A percentile compares a stretch with the other conserved stretches of the same genome.
Evolutionary conservation across 1,139 yeast species (phyloP).

Genomic region (Lodderomyces pseudojiufengensis): DNA sequence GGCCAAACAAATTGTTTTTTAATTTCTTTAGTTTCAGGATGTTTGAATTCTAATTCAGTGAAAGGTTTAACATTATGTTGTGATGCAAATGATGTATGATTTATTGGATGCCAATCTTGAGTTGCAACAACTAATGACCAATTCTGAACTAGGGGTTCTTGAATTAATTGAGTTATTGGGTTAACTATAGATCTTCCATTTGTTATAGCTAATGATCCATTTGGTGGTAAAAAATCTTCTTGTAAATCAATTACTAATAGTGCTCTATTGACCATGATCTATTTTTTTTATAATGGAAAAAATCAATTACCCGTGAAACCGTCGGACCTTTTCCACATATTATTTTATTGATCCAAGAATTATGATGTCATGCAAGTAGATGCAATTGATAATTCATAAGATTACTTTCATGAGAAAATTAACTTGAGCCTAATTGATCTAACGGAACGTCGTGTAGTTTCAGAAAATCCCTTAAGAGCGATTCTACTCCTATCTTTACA

Average conservation of each 20-base stretch:
- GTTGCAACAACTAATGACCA: conserved; percentile 73
- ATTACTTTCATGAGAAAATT: no score
- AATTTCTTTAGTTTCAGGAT: conserved; percentile 43
- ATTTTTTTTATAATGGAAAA: no score
- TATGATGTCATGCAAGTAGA: no score
- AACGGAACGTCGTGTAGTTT: no score
- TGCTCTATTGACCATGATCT: conserved; percentile 32
- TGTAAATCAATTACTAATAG: conserved; percentile 76
- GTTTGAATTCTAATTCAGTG: conserved; percentile 43
- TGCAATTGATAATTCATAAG: no score
- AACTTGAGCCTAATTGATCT: no score
- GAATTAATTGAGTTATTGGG: conserved; percentile 38
- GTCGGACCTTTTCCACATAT: no score
- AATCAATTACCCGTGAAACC: no score
- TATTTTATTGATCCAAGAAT: no score
- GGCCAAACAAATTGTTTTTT: conserved; percentile 72
- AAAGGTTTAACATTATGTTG: conserved; percentile 58
- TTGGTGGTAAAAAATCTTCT: conserved; percentile 77
- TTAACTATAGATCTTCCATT: conserved; percentile 61
- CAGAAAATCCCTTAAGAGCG: no score
- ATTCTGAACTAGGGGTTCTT: conserved; percentile 29
- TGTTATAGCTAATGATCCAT: conserved; percentile 71
- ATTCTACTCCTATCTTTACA: no score
- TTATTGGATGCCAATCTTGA: conserved; percentile 83
- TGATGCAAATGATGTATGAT: conserved; percentile 80